Conservation (phyloP, 192 early-diverging fungal species). For the Gaertneriomyces semiglobifer region DNA sequence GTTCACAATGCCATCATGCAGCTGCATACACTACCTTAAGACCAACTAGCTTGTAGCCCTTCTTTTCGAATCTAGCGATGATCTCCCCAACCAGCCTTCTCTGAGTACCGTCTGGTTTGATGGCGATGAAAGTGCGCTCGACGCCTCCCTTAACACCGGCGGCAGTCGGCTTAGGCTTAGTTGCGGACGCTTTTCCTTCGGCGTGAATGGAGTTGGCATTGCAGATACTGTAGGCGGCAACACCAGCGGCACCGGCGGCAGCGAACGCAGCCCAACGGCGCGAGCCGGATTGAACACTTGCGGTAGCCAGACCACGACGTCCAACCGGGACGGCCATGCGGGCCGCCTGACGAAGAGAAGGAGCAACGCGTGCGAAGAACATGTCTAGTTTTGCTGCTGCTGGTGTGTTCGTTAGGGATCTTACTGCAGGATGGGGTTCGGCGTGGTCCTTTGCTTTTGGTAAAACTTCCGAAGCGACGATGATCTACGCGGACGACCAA, state of each 20-base stretch:
- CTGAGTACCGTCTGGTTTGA: constrained; percentile 60
- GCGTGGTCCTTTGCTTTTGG: too few relatives aligned
- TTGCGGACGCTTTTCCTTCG: constrained; percentile 9
- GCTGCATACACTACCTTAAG: constrained; percentile 60
- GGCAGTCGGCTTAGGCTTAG: constrained; percentile 28
- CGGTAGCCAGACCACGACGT: constrained; percentile 2
- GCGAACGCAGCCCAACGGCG: background rate
- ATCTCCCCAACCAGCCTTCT: constrained; percentile 84
- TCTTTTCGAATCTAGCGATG: constrained; percentile 79
- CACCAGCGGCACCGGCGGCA: background rate
- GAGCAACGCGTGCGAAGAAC: too few relatives aligned
- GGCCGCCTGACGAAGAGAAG: too few relatives aligned
- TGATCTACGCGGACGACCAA: too few relatives aligned
- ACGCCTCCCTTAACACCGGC: constrained; percentile 57
- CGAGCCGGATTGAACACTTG: constrained; percentile 1
- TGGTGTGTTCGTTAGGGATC: too few relatives aligned
- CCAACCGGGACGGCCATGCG: background rate
- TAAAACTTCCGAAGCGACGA: too few relatives aligned
- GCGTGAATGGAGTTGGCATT: background rate
- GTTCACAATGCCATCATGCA: too few relatives aligned
- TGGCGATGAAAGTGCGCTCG: constrained; percentile 74
- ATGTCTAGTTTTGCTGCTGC: too few relatives aligned
- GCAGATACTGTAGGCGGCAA: constrained; percentile 1
- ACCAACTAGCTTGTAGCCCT: constrained; percentile 85
- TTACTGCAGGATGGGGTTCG: too few relatives aligned